Conservation (phyloP, 805 yeast genomes). For the Suhomyces xylopsoci region DNA sequence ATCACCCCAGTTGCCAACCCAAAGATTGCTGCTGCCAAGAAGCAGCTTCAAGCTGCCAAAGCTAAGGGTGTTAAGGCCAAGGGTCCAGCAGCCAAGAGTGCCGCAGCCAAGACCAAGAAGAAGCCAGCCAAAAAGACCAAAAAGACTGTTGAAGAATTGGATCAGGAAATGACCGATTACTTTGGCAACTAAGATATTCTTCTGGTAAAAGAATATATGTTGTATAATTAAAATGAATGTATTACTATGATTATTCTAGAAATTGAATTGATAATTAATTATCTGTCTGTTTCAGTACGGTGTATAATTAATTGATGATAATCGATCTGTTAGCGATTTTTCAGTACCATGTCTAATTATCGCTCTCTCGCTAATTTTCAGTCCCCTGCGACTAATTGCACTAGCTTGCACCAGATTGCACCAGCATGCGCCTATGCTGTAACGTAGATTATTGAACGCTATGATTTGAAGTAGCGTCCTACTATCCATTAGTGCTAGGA, state of each 20-base stretch:
- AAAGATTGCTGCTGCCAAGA: slow-evolving; percentile 23
- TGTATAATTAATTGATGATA: no score
- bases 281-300: no score
- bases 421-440: no score
- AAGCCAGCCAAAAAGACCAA: slow-evolving; percentile 39
- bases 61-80: slow-evolving; percentile 17
- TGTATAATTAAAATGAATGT: not conserved
- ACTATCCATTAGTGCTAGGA: not conserved
- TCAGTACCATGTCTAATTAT: no score
- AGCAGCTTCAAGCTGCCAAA: slow-evolving; percentile 27
- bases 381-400: no score
- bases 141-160: slow-evolving; percentile 89
- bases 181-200: slow-evolving; percentile 42
- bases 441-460: no score
- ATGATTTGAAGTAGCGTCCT: no score
- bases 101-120: slow-evolving; percentile 11
- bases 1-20: slow-evolving; percentile 37
- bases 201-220: not conserved
- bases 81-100: slow-evolving; percentile 10
- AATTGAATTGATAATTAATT: no score
- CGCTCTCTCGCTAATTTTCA: no score
- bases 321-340: no score
- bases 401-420: no score
- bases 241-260: not conserved
- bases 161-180: slow-evolving; percentile 97